Percentiles rank a stretch among this genome's conserved stretches.
Conservation (phyloP, 768 basidiomycete genomes). For the Crepidotus variabilis region DNA sequence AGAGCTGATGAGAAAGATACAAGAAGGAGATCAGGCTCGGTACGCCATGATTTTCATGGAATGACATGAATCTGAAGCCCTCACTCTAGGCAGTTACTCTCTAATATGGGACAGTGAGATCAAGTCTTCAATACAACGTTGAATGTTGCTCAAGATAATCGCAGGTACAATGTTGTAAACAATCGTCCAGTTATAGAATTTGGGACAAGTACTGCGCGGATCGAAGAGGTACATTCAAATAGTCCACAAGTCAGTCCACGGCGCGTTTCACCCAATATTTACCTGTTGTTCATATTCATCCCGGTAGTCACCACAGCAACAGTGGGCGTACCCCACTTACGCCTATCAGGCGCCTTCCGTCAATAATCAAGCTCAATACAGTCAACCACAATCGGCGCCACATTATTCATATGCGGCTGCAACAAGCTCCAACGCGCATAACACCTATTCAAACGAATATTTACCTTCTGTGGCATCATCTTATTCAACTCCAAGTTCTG, state of each 20-base stretch:
- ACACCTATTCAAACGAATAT: too few relatives aligned
- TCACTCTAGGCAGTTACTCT: background rate
- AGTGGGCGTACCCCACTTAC: background rate
- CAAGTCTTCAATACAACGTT: background rate
- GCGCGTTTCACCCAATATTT: background rate
- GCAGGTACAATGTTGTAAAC: background rate
- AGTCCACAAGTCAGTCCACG: background rate
- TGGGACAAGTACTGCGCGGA: slow-evolving; percentile 9
- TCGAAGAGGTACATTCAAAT: slow-evolving; percentile 7
- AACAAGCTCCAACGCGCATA: too few relatives aligned
- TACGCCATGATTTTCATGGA: slow-evolving; percentile 5
- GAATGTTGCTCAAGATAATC: background rate
- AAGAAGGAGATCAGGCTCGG: slow-evolving; percentile 45
- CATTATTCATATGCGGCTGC: too few relatives aligned
- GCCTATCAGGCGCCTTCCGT: too few relatives aligned
- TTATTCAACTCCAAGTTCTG: too few relatives aligned
- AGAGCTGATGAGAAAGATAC: slow-evolving; percentile 22
- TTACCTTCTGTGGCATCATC: too few relatives aligned
- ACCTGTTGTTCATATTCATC: background rate
- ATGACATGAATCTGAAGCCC: background rate
- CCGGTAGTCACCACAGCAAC: background rate
- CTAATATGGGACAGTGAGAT: slow-evolving; percentile 2
- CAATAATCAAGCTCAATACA: too few relatives aligned
- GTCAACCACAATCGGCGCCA: too few relatives aligned
- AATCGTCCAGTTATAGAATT: slow-evolving; percentile 1